These are phyloP conservation scores for Heliosperma pusillum DNA, from an alignment of 148 eudicot species.

Conservation along the genomic window DNA sequence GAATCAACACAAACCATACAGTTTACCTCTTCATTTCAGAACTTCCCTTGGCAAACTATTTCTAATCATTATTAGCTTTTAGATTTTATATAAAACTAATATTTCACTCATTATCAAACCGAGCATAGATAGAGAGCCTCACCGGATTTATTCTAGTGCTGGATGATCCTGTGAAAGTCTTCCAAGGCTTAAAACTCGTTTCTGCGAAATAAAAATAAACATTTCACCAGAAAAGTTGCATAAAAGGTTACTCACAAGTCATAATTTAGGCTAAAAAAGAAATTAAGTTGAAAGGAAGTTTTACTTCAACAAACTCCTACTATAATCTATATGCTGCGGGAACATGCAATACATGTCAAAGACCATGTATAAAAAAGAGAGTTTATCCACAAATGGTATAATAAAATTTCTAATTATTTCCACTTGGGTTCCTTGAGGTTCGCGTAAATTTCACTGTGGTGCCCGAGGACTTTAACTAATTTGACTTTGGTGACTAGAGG, in stretches of 20 bases:
- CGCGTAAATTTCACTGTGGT: background rate
- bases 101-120: background rate
- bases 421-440: background rate
- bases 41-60: background rate
- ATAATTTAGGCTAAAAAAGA: background rate
- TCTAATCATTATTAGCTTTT: background rate
- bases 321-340: background rate
- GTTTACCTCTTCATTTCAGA: background rate
- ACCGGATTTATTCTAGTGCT: conserved; percentile 17
- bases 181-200: conserved; percentile 19
- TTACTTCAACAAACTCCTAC: background rate
- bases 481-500: background rate
- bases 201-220: conserved; percentile 19
- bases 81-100: too few species aligned
- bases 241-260: background rate
- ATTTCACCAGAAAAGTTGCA: background rate
- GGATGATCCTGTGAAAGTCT: conserved; percentile 17
- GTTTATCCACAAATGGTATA: background rate
- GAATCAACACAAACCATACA: background rate
- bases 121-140: conserved; percentile 11
- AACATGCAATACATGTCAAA: background rate
- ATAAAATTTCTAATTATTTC: background rate
- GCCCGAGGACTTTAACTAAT: background rate
- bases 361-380: background rate
- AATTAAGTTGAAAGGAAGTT: background rate